Evolutionary conservation across 2,329 filamentous ascomycete genomes (phyloP), one percentile per base, ranked within the genome.

Genomic region (Paracoccidioides lutzii): DNA sequence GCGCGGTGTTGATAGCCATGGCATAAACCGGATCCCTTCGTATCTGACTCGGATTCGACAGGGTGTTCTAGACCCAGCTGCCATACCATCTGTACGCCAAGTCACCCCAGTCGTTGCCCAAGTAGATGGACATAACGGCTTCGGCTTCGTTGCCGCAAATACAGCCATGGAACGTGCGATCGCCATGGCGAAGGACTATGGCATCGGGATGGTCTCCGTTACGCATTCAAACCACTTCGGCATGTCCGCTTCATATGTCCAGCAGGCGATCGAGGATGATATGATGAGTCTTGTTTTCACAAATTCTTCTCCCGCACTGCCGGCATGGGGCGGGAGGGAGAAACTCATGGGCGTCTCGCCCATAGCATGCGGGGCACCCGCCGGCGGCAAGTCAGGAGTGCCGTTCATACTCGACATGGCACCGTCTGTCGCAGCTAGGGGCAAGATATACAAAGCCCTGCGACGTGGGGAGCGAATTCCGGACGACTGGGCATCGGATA

Each of bases 141-240:
- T 90, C 66, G 87, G 87, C 9, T 90, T 90, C 63, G 74, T 90
- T 0, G 81, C 84, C 0, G 85, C 85, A 0, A 76, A 82, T 48
- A 63, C 71, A 55, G 87, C 79, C 32, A 90, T 91, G 82, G 67
- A 69, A 0, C 76, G 77, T 0, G 87, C 87, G 0, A 81, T 90
- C 48, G 75, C 79, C 8, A 83, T 85, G 70, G 87, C 87, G 0
- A 70, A 74, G 30, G 83, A 62, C 0, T 74, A 68, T 63, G 87
- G 87, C 10, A 87, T 91, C 59, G 88, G 87, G 32, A 83, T 93
- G 79, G 84, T 85, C 0, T 81, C 79, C 57, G 76, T 91, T 64
- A 86, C 83, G 68, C 84, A 85, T 69, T 87, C 83, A 43, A 91
- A 91, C 63, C 87, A 91, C 68, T 90, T 87, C 63, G 88, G 88